Evolutionary conservation across 1,139 yeast genomes (phyloP).

Genomic region (Yamadazyma epiphylla): DNA sequence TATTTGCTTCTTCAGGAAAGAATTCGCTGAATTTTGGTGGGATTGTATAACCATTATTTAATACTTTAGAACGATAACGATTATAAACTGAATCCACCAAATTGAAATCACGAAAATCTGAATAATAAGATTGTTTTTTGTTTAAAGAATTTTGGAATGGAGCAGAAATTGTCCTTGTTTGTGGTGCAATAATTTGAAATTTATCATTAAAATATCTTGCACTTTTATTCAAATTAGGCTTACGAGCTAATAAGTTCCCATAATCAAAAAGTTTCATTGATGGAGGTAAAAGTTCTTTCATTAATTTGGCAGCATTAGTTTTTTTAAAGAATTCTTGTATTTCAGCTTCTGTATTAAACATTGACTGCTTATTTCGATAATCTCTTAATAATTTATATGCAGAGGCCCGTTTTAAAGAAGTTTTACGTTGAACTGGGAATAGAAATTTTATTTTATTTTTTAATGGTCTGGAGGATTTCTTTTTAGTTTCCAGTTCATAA

Average conservation of each 20-base stretch:
- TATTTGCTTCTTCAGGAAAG: slow-evolving; percentile 28
- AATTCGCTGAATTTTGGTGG: slow-evolving; percentile 27
- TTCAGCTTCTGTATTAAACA: slow-evolving; percentile 24
- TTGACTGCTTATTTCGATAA: slow-evolving; percentile 14
- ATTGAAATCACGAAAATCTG: slow-evolving; percentile 6
- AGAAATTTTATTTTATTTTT: slow-evolving; percentile 13
- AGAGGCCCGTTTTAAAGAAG: slow-evolving; percentile 26
- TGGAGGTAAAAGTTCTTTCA: slow-evolving; percentile 28
- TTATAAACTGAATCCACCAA: slow-evolving; percentile 19
- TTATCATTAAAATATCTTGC: slow-evolving; percentile 8
- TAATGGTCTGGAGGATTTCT: slow-evolving; percentile 1
- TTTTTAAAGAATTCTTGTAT: slow-evolving; percentile 21
- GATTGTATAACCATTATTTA: slow-evolving; percentile 16
- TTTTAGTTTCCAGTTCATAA: slow-evolving; percentile 1
- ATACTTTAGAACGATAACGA: slow-evolving; percentile 27
- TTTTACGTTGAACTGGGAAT: slow-evolving; percentile 35
- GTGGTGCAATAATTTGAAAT: slow-evolving; percentile 9
- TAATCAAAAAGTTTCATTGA: slow-evolving; percentile 24
- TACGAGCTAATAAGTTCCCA: slow-evolving; percentile 13
- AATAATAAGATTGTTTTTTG: slow-evolving; percentile 7
- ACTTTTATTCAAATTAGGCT: slow-evolving; percentile 18
- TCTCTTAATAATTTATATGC: slow-evolving; percentile 15
- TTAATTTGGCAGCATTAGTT: slow-evolving; percentile 20
- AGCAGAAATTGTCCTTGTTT: slow-evolving; percentile 11
- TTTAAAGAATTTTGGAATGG: slow-evolving; percentile 16